Base-by-base conservation (phyloP, 169 alveolate genomes). In the Cardiosporidium cionae region DNA sequence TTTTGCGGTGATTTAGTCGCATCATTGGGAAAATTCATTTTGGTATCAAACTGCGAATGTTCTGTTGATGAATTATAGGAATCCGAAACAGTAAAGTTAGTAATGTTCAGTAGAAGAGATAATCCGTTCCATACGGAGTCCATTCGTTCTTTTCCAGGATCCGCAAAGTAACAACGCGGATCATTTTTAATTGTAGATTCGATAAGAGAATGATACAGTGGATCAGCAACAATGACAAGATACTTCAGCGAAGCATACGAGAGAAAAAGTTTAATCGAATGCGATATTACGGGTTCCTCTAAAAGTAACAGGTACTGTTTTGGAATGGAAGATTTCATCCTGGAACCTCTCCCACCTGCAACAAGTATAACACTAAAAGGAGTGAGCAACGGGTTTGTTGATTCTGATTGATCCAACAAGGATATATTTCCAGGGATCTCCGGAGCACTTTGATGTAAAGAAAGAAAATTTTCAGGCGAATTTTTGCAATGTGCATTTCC, bases 311-410 rank as follows among this genome's bases (percentile, higher is more conserved):
- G 44, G 67, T 25, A 65, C 54, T 65, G 72, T 35, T 65, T 65
- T 6, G 72, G 72, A 28, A 3, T 3, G 54, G 23, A 6, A 9
- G 44, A 35, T 25, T 27, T 27, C 72, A 65, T 65, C 23, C 72
- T 35, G 3, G 3, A 3, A 9, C 72, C 72, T 16, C 27, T 63
- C 28, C 72, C 72, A 3, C 72, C 72, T 3, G 72, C 72, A 6
- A 65, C 6, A 9, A 65, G 72, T 6, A 65, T 65, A 9, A 65
- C 72, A n/a, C n/a, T n/a, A n/a, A n/a, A n/a, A n/a, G n/a, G n/a
- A n/a, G n/a, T n/a, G n/a, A n/a, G n/a, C n/a, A n/a, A n/a, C n/a
- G n/a, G n/a, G n/a, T n/a, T n/a, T n/a, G n/a, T n/a, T n/a, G n/a
- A n/a, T n/a, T n/a, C n/a, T n/a, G n/a, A n/a, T n/a, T n/a, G n/a